A percentile compares a stretch with the other conserved stretches of the same genome.
phyloP scores from a whole-genome alignment of 2,329 filamentous ascomycete genomes.

The Alternaria incomplexa region DNA sequence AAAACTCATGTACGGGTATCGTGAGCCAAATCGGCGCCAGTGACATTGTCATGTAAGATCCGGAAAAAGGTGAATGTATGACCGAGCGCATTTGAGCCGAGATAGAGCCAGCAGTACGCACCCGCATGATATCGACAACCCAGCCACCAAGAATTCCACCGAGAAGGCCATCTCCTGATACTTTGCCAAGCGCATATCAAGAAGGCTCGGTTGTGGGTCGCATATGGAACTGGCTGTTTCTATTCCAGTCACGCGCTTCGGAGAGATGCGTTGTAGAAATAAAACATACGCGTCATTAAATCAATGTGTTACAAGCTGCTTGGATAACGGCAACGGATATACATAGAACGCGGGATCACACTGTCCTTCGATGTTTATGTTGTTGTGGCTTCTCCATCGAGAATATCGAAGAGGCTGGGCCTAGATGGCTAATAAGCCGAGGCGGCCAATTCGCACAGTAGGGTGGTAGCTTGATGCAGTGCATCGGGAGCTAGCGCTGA shows the following conservation, averaged over 20 bases:
- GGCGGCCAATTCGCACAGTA: slow-evolving; percentile 20
- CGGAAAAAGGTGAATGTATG: not conserved
- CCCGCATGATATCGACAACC: not conserved
- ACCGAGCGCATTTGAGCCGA: not conserved
- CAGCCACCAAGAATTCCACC: not conserved
- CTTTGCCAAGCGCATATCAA: not conserved
- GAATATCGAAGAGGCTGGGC: slow-evolving; percentile 9
- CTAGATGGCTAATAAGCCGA: slow-evolving; percentile 23
- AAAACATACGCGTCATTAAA: not conserved
- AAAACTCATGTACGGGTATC: not conserved
- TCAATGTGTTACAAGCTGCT: not conserved
- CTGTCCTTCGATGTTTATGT: not conserved
- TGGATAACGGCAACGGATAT: not conserved
- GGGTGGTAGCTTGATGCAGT: slow-evolving; percentile 16
- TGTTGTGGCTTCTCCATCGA: not conserved
- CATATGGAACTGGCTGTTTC: not conserved
- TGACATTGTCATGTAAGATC: not conserved
- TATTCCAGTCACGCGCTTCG: not conserved
- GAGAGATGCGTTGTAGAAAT: not conserved
- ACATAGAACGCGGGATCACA: not conserved
- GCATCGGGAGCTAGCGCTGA: slow-evolving; percentile 29
- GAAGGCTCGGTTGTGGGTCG: not conserved
- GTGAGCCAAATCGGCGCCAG: not conserved
- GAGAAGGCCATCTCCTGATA: not conserved
- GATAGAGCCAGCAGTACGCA: slow-evolving; percentile 1